These are phyloP conservation scores for Trichoderma pleuroti DNA, from an alignment of 2,329 filamentous ascomycete species.

Conservation along the genomic window DNA sequence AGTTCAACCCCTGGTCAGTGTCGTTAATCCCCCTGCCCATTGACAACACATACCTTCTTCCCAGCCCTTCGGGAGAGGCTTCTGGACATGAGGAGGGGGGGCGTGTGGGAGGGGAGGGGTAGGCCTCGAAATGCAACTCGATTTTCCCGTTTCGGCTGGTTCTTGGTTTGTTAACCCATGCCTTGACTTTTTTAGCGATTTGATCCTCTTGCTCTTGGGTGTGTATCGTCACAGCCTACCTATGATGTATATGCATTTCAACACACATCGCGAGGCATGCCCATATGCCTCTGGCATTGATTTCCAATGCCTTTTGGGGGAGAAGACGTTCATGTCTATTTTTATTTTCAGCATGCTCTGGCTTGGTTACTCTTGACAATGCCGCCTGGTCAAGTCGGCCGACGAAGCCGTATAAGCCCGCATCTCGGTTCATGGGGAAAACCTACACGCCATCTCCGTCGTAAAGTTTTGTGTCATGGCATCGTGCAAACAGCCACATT, in stretches of 20 bases:
- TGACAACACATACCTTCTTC: constrained; percentile 17
- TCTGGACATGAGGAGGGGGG: constrained; percentile 5
- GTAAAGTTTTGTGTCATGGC: background rate
- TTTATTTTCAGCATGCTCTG: background rate
- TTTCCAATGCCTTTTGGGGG: background rate
- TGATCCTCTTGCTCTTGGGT: background rate
- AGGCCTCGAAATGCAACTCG: background rate
- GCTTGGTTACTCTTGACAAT: background rate
- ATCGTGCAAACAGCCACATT: background rate
- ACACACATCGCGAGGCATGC: background rate
- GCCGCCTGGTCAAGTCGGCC: background rate
- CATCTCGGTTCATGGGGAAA: background rate
- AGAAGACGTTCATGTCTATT: background rate
- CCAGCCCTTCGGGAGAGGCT: constrained; percentile 19
- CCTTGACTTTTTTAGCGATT: background rate
- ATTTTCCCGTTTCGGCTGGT: constrained; percentile 13
- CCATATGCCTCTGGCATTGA: background rate
- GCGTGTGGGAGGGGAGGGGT: background rate
- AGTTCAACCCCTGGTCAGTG: background rate
- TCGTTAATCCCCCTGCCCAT: constrained; percentile 3
- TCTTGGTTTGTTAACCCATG: background rate
- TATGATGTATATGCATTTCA: background rate
- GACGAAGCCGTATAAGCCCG: background rate
- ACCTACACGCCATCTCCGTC: background rate
- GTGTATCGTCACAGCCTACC: background rate